Evolutionary conservation across 768 basidiomycete genomes (phyloP), one percentile per base, ranked within the genome.

Genomic region (Auricularia sp.): DNA sequence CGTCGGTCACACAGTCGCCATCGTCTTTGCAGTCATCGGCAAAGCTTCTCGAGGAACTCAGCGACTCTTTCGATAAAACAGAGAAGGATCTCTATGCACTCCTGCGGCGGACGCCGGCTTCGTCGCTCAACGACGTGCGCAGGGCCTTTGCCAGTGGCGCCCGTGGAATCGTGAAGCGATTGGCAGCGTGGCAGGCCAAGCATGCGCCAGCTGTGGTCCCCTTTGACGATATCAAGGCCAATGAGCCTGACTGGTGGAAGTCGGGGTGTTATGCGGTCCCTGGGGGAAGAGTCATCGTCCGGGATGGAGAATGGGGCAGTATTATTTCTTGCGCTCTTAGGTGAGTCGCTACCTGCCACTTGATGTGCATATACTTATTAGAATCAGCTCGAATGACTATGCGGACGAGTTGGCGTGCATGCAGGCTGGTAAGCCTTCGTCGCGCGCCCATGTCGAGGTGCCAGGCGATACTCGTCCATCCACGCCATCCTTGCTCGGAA

Each of bases 301-400:
- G 82, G 61, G 89, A 90, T 70, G 79, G 82, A 69, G 88, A 89
- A 72, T 87, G 85, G 87, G 87, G 88, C 7, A 89, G 87, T 71
- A 84, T 91, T 61, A 90, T 90, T 68, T 85, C 89, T 5, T 89
- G 87, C 73, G 88, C 87, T 7, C 74, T 90, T 62, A 87, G 86
- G 87, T 87, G 67, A 21, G 76, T 71, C 39, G 33, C 39, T 7
- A 8, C 3, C 10, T 56, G 8, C 65, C 16, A 42, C 54, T 54
- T 36, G n/a, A 14, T 14, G n/a, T 54, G 61, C 62, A 29, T 29
- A 29, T 33, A 59, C 70, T 34, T 59, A 63, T 39, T 64, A 54
- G 18, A 24, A 54, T 45, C 69, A 90, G 87, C 67, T 83, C 87
- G 0, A 54, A 74, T 1, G 87, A 89, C 65, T 91, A 88, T 69